phyloP scores from a whole-genome alignment of 108 stramenopile species.

The Epithemia pelagica region DNA sequence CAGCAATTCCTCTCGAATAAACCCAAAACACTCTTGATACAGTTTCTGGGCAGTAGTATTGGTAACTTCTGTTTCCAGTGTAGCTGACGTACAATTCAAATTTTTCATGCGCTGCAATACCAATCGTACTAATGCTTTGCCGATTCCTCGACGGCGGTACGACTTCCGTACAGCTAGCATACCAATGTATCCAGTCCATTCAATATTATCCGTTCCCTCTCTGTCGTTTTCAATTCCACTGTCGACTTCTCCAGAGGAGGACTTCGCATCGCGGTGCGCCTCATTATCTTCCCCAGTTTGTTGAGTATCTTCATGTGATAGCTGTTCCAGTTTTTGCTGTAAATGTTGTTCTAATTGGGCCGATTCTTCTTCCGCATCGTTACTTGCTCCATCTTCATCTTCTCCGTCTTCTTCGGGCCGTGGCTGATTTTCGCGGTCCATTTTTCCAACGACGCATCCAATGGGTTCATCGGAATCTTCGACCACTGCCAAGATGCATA shows the following conservation, averaged over 20 bases:
- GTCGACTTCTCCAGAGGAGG: not conserved
- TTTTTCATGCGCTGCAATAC: slow-evolving; percentile 60
- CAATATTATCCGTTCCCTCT: slow-evolving; percentile 4
- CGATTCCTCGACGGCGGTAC: slow-evolving; percentile 77
- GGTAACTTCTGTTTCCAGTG: slow-evolving; percentile 73
- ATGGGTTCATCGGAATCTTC: slow-evolving; percentile 42
- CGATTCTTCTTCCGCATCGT: not conserved
- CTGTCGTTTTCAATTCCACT: slow-evolving; percentile 1
- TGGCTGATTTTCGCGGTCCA: slow-evolving; percentile 38
- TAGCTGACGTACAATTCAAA: slow-evolving; percentile 32
- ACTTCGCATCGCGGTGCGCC: not conserved
- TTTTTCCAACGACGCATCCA: slow-evolving; percentile 86
- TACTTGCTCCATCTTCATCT: not conserved
- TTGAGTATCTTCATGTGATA: not conserved
- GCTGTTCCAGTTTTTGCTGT: not conserved
- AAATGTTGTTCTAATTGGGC: not conserved
- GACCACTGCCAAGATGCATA: slow-evolving; percentile 76
- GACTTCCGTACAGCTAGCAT: slow-evolving; percentile 73
- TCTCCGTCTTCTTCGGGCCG: not conserved
- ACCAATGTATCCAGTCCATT: slow-evolving; percentile 58
- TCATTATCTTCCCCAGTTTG: not conserved
- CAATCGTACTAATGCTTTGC: slow-evolving; percentile 54
- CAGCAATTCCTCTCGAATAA: slow-evolving; percentile 75
- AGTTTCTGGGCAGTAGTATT: slow-evolving; percentile 65
- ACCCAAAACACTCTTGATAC: slow-evolving; percentile 79